These are phyloP conservation scores for Trichoderma polysporum DNA, from an alignment of 2,329 filamentous ascomycete species.

Conservation along the genomic window DNA sequence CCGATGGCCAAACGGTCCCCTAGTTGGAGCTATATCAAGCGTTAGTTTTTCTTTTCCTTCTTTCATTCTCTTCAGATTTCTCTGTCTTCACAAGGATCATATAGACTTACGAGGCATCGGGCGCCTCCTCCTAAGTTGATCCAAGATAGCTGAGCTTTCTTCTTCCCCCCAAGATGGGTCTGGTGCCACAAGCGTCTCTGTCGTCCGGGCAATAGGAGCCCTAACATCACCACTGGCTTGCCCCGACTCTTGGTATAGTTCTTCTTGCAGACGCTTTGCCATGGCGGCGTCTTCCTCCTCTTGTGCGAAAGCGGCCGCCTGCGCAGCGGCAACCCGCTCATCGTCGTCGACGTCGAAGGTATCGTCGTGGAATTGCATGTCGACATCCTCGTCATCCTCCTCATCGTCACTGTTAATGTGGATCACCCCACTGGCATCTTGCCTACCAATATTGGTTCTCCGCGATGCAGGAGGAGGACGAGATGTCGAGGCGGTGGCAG, in stretches of 20 bases:
- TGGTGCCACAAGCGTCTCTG: slow-evolving; percentile 85
- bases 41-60: not conserved
- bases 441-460: slow-evolving; percentile 31
- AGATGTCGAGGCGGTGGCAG: slow-evolving; percentile 27
- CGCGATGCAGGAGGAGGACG: slow-evolving; percentile 32
- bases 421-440: slow-evolving; percentile 50
- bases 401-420: slow-evolving; percentile 78
- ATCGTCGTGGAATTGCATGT: slow-evolving; percentile 22
- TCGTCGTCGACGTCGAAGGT: slow-evolving; percentile 44
- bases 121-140: slow-evolving; percentile 59
- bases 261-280: slow-evolving; percentile 86
- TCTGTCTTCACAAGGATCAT: not conserved
- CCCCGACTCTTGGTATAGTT: slow-evolving; percentile 68
- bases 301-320: slow-evolving; percentile 48
- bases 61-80: not conserved
- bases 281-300: slow-evolving; percentile 92
- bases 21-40: slow-evolving; percentile 24
- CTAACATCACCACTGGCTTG: slow-evolving; percentile 64
- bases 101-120: slow-evolving; percentile 33
- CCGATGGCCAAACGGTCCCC: slow-evolving; percentile 41
- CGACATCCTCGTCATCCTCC: slow-evolving; percentile 56
- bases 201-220: slow-evolving; percentile 87
- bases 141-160: slow-evolving; percentile 59
- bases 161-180: slow-evolving; percentile 44
- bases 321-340: slow-evolving; percentile 41